Conservation (phyloP, 257 asterid species). For the Solanum peruvianum region DNA sequence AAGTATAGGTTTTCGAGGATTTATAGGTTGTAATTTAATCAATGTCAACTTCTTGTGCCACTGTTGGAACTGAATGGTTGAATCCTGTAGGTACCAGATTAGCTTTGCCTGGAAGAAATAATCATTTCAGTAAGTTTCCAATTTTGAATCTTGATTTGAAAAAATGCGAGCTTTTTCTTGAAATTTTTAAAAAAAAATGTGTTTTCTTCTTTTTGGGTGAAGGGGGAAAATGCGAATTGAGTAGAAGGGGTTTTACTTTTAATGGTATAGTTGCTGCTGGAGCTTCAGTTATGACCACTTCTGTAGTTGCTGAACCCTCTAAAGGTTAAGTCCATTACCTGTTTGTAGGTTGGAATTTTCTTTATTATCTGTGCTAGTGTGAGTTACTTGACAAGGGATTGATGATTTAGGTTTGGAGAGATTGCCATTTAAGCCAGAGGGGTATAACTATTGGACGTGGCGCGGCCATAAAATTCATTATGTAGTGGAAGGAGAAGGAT, state of each 20-base stretch:
- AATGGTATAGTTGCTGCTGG: constrained; percentile 74
- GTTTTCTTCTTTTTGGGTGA: not conserved
- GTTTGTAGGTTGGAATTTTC: not conserved
- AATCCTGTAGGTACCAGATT: constrained; percentile 14
- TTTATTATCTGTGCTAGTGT: not conserved
- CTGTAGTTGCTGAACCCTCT: constrained; percentile 44
- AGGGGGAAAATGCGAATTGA: constrained; percentile 62
- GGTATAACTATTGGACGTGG: constrained; percentile 88
- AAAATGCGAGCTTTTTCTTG: not conserved
- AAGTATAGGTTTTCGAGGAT: not conserved
- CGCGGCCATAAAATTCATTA: constrained; percentile 68
- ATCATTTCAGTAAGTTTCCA: constrained; percentile 34
- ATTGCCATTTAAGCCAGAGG: constrained; percentile 66
- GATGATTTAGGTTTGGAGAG: constrained; percentile 51
- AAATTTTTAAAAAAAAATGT: too few species aligned
- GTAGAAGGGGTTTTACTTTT: constrained; percentile 48
- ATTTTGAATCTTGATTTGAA: not conserved
- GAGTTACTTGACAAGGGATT: not conserved
- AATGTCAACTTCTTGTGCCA: constrained; percentile 51
- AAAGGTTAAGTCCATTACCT: constrained; percentile 24
- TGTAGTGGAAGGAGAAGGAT: constrained; percentile 87
- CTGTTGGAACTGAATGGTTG: constrained; percentile 10
- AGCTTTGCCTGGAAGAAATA: constrained; percentile 15
- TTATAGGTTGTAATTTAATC: constrained; percentile 2
- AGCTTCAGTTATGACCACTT: constrained; percentile 48